Base-by-base conservation (phyloP, 169 alveolate genomes). In the Amoebophrya sp. region DNA sequence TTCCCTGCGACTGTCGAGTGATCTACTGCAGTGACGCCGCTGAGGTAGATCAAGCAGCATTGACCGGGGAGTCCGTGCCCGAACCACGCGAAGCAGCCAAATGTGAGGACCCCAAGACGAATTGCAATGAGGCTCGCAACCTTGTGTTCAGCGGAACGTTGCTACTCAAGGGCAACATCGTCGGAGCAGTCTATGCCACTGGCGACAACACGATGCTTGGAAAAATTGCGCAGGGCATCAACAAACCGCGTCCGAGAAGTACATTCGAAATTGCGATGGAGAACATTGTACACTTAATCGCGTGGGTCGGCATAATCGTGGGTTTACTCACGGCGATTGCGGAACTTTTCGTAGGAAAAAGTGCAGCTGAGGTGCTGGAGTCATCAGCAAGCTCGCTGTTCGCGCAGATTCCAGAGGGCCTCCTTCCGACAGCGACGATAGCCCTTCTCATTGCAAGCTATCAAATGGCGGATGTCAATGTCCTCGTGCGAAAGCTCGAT, bases 131-230 rank as follows among this genome's bases (percentile, higher is more conserved):
- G 83, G 83, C 83, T 10, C 2, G 26, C 10, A 65, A 65, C 83
- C 83, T 65, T 29, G n/a, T 65, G 39, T 65, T 65, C n/a, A 26
- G 39, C 36, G 83, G 83, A 29, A 65, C 83, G 39, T 26, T 65
- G 83, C 33, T 65, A 26, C 26, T 65, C 2, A 65, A 65, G 26
- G 83, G 83, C 33, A 65, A 65, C 83, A 65, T 65, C 83, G 33
- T 65, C 33, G 83, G 39, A 6, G 83, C 83, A 10, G 83, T 65
- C 38, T 65, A 6, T 36, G 83, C 83, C 33, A 65, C 83, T 29
- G 83, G 83, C 38, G 83, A 65, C 33, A 65, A 36, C 83, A 65
- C 83, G 33, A 65, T 65, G 83, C 83, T 65, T 29, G 83, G 83
- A 6, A 65, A 65, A 26, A 65, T 65, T 36, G 83, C 83, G 83